Base-by-base conservation (phyloP, 495 filamentous ascomycete genomes). In the Entonaema liquescens region DNA sequence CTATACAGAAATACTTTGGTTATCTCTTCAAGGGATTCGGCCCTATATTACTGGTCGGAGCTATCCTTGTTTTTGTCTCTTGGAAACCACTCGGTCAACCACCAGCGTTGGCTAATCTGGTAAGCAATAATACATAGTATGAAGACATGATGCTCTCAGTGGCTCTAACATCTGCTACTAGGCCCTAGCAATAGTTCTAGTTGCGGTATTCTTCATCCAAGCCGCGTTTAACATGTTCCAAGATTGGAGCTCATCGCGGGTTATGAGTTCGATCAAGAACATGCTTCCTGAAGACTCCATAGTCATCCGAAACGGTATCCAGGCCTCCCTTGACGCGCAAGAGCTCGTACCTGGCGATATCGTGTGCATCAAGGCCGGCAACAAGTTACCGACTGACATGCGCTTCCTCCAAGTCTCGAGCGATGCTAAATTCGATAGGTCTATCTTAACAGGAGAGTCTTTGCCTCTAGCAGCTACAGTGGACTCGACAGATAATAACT, bases 21-120 rank as follows among this genome's bases (percentile, higher is more conserved):
- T 93, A 93, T 74, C 85, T 92, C 74, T 93, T 92, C 74, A 88
- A 87, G 56, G 91, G 90, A 21, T 92, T 92, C 69, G 89, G 90
- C 2, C 82, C 86, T 2, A 83, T 92, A 28, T 84, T 92, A 5
- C 79, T 91, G 5, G 74, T 87, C 31, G 89, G 88, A 13, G 79
- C 83, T 25, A 83, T 91, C 26, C 82, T 93, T 5, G 87, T 92
- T 55, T 90, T 91, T 70, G 74, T 92, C 44, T 83, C 87, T 6
- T 92, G 89, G 89, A 89, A 88, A 50, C 90, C 91, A 5, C 86
- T 92, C 0, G 89, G 90, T 0, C 55, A 90, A 11, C 91, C 90
- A 1, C 91, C 91, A 1, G 78, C 87, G 0, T 58, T 79, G 17
- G 87, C 89, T 5, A 92, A 93, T 71, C 76, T 92, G 17, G 75